Base-by-base conservation (phyloP, 169 alveolate species). In the Neospora caninum region DNA sequence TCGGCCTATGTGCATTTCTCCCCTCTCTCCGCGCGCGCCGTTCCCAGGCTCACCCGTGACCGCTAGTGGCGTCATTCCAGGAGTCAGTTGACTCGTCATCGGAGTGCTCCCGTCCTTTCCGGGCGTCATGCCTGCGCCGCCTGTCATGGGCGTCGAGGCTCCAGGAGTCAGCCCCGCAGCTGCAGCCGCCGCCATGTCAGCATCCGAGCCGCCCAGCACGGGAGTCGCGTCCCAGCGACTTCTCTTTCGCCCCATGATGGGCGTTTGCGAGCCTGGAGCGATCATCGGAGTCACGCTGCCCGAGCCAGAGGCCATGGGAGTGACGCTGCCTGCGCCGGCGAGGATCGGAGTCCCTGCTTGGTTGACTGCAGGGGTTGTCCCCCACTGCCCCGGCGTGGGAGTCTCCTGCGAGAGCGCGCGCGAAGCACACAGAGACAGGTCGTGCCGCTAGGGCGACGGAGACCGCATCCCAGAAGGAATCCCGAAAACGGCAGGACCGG, bases 1-100 rank as follows among this genome's bases (percentile, higher is more conserved):
- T n/a, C n/a, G n/a, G n/a, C n/a, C n/a, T n/a, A n/a, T n/a, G 58
- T 13, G 58, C 58, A 13, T 49, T 13, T 49, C 58, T 13, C 13
- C 13, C 58, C 22, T 7, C 58, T 0, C 82, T 29, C 82, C 34
- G 36, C 82, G 82, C 34, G 0, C 82, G 73, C 34, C 38, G 82
- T 34, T 34, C 34, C 42, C 82, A 69, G 82, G 34, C 80, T 16
- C 93, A 93, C 97, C 97, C 1, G 95, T 95, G 78, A 91, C 86
- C 20, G 97, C 98, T 69, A 96, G 80, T 0, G 98, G 97, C 29
- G 98, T 97, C 25, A 95, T 96, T 20, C 97, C 96, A 16, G 98
- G 98, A 0, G 98, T 97, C 80, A 96, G 67, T 86, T 97, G 95
- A 9, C 89, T 69, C 73, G 96, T 96, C 96, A 94, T 82, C 64